Evolutionary conservation across 2,329 filamentous ascomycete species (phyloP), one percentile per base, ranked within the genome.

Genomic region (Cytospora piceicola): DNA sequence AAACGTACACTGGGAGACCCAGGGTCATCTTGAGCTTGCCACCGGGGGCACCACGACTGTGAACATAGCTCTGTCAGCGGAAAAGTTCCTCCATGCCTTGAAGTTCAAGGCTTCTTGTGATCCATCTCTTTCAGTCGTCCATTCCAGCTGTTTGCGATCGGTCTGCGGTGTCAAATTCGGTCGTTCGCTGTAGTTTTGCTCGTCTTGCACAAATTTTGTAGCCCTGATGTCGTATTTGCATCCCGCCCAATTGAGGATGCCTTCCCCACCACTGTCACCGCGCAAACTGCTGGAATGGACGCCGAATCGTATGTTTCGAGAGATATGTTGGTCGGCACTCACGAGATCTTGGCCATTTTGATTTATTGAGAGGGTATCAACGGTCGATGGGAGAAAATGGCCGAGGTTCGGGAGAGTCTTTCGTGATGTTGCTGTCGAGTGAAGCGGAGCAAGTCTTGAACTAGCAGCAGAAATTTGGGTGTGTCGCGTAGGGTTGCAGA

Each of bases 21-120:
- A 99, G 93, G 83, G 95, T 97, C 95, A 99, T 99, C 92, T 97
- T 98, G 79, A 98, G 92, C 92, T 99, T 99, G 92, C 96, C 96
- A 89, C 95, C 95, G 79, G 94, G 91, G 88, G 93, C 91, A 91
- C 91, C 92, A 88, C 93, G 87, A 73, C 87, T 90, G 75, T 74
- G 71, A 63, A 58, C 60, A 68, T 60, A 65, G 68, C 66, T 72
- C 72, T 67, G 76, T 81, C 73, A 81, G 77, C 74, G 57, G 59
- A 52, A 60, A 42, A 39, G 7, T 58, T 29, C 51, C 49, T 22
- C 55, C 42, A 62, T 22, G 29, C 36, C 27, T 15, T 22, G 15
- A 14, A 4, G 39, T 36, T 9, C 30, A 11, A 29, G 39, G 30
- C 12, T 49, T 20, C 3, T 8, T 30, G 52, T 14, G 3, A 14